Base-by-base conservation (phyloP, 139 green algal species). In the Ulvella scutata region DNA sequence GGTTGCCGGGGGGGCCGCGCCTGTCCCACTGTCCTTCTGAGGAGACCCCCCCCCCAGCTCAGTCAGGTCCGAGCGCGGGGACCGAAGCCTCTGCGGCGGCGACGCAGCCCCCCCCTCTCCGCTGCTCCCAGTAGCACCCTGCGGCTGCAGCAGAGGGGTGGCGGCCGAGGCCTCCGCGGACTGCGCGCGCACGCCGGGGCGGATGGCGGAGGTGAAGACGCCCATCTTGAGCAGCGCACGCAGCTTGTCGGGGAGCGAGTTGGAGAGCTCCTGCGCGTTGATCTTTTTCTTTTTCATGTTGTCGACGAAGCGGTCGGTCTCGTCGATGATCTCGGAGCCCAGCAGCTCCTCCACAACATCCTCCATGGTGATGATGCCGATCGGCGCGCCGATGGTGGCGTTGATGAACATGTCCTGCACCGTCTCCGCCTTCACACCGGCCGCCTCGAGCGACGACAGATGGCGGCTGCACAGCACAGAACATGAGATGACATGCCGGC, bases 261-360 rank as follows among this genome's bases (percentile, higher is more conserved):
- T 75, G 13, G 80, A 36, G 29, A 92, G 73, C 20, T 73, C 36
- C 21, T 76, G 60, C 2, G 82, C 82, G 37, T 87, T 87, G 31
- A 91, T 85, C 1, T 77, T 76, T n/a, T 82, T 83, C 39, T 60
- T 79, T 43, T 87, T 81, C 62, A 90, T 72, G 59, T 93, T 94
- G 79, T 96, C 89, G 39, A 94, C 79, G 43, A 79, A 92, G 0
- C 84, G 74, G 74, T 93, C 88, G 2, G 88, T 93, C 77, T 93
- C 88, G 62, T 90, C 86, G 37, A 90, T 72, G 43, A 91, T 90
- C 79, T 91, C 86, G 17, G 85, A 62, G 29, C 76, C 74, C 62
- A 83, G 67, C 31, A 91, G 78, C 80, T 92, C 88, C 73, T 92
- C 88, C 38, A 91, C 79, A 2, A 90, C 81, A 61, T 91, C 88